Evolutionary conservation across 2,329 filamentous ascomycete species (phyloP), one percentile per base, ranked within the genome.

Genomic region (Penicillium sumatraense): DNA sequence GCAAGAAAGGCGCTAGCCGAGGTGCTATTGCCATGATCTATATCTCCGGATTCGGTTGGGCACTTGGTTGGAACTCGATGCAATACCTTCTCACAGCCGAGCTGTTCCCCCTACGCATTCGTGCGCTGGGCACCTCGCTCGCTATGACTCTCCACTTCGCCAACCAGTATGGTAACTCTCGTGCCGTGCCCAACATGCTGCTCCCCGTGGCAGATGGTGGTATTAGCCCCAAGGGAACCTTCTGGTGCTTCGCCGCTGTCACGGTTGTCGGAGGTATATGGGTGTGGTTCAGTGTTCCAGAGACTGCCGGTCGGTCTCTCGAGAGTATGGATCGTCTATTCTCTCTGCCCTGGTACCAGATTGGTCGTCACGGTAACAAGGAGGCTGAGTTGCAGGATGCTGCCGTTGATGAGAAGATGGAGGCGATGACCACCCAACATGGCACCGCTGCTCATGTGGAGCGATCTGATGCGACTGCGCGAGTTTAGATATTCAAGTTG

Each of bases 131-230:
- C 18, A 89, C 87, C 0, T 89, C 85, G 0, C 80, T 89, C 67
- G 85, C 87, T 44, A 92, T 92, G 89, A 89, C 86, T 0, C 82
- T 91, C 56, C 89, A 93, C 72, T 92, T 92, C 68, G 86, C 83
- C 56, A 90, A 90, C 72, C 88, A 91, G 72, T 92, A 90, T 68
- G 89, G 89, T 23, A 91, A 90, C 76, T 82, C 85, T 1, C 86
- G 89, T 31, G 88, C 89, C 0, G 86, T 91, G 0, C 89, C 89
- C 1, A 84, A 86, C 61, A 90, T 92, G 88, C 83, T 93, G 41
- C 78, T 92, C 1, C 53, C 61, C 2, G 56, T 58, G 13, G 45
- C 56, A 0, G 41, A 66, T 4, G 73, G 72, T 8, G 73, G 75
- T 24, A 78, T 84, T 68, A 78, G 76, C 0, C 77, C 76, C 23